These are phyloP conservation scores for Alternaria triticimaculans DNA, from an alignment of 2,329 filamentous ascomycete species.

Conservation along the genomic window DNA sequence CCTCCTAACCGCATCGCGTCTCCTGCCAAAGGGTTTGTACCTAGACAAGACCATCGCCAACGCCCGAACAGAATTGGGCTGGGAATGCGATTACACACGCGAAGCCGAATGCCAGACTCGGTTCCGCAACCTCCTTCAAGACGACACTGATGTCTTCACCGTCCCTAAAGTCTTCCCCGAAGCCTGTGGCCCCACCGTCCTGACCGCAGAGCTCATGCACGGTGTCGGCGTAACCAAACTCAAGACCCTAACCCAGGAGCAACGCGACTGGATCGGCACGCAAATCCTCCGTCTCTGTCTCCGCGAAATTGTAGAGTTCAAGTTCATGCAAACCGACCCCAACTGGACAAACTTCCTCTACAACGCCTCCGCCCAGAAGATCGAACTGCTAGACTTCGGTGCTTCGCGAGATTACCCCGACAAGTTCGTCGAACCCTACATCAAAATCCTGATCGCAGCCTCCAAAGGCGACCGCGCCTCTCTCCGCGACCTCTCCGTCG, in stretches of 20 bases:
- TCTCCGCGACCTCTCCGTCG: constrained; percentile 72
- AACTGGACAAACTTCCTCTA: constrained; percentile 99
- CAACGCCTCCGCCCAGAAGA: constrained; percentile 72
- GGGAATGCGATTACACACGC: constrained; percentile 95
- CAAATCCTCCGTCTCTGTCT: constrained; percentile 91
- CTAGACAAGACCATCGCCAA: constrained; percentile 98
- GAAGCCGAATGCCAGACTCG: constrained; percentile 82
- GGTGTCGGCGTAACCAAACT: constrained; percentile 86
- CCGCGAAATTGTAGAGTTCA: constrained; percentile 91
- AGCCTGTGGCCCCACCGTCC: constrained; percentile 82
- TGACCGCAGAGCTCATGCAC: constrained; percentile 92
- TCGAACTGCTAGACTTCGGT: constrained; percentile 95
- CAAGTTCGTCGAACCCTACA: constrained; percentile 80
- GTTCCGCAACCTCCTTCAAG: constrained; percentile 78
- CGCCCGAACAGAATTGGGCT: constrained; percentile 86
- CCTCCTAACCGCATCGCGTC: constrained; percentile 85
- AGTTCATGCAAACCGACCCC: constrained; percentile 98
- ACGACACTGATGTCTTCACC: constrained; percentile 75
- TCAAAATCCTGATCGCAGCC: constrained; percentile 80
- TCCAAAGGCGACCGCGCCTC: constrained; percentile 69
- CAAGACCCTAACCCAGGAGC: constrained; percentile 75
- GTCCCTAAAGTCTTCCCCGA: constrained; percentile 80
- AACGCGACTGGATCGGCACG: constrained; percentile 95
- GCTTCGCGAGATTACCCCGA: constrained; percentile 85
- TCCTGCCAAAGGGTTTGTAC: constrained; percentile 90